Base-by-base conservation (phyloP, 306 rosid genomes). In the Ormosia emarginata region DNA sequence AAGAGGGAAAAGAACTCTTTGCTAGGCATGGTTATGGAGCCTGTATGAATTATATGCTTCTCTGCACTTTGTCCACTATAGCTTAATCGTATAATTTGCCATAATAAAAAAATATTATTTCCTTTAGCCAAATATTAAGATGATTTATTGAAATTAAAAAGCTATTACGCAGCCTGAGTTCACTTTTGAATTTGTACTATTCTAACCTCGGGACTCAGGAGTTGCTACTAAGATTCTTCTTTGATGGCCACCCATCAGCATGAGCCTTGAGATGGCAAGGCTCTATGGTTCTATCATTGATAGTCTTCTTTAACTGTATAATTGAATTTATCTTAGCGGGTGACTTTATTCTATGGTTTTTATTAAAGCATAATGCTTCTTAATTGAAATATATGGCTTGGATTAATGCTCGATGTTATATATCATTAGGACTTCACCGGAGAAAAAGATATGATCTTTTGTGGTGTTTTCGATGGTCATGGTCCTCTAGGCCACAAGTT, bases 401-500 rank as follows among this genome's bases (percentile, higher is more conserved):
- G 65, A 72, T 15, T 77, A 78, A 84, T 74, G 9, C 6, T 74
- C 5, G 2, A 3, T 52, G 15, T 43, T 56, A 53, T 67, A 7
- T 29, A 50, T 24, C 17, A 56, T 53, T 64, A 95, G 99, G 85
- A 84, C 72, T 92, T 93, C 33, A 39, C 75, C 2, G 93, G 92
- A 15, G 86, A 88, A 18, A 81, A 88, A 74, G 96, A 74, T 53
- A 82, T 68, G 87, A 29, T 71, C 13, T 89, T 93, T 50, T 95
- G 98, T 69, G 94, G 98, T n/a, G 97, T 95, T 75, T 95, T 95
- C 53, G 99, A 95, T 81, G 99, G 99, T 33, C 99, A 95, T 84
- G 98, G 99, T 44, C 97, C 98, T 39, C 65, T 71, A 40, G 99
- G 99, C 5, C 98, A 95, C 86, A 86, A 68, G 73, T 79, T 92